These are phyloP conservation scores for Cordyceps militaris DNA, from an alignment of 2,329 filamentous ascomycete genomes.

Conservation along the genomic window DNA sequence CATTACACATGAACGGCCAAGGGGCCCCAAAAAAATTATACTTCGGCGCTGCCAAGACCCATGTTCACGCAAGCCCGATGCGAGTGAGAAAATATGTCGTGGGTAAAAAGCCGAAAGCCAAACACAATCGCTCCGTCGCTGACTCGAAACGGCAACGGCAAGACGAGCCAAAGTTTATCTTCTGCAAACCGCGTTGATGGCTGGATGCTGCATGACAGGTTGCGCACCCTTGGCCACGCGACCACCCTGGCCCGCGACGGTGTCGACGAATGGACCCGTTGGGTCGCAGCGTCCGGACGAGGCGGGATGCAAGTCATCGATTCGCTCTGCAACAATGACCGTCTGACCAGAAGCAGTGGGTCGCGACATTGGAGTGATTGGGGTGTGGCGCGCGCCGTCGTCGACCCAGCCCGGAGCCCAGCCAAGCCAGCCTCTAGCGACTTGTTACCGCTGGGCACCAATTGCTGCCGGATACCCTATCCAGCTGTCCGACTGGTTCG, in stretches of 20 bases:
- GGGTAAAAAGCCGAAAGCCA: slow-evolving; percentile 5
- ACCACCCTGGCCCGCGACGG: slow-evolving; percentile 1
- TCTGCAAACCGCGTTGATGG: not conserved
- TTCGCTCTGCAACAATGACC: slow-evolving; percentile 12
- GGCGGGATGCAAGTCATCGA: slow-evolving; percentile 13
- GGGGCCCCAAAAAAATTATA: not conserved
- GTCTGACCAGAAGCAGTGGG: slow-evolving; percentile 11
- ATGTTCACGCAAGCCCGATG: slow-evolving; percentile 7
- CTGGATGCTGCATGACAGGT: not conserved
- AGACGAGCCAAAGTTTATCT: not conserved
- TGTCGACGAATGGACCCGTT: slow-evolving; percentile 6
- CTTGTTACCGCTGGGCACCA: slow-evolving; percentile 1
- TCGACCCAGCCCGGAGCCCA: slow-evolving; percentile 4
- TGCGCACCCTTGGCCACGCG: slow-evolving; percentile 9
- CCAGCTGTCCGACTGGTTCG: slow-evolving; percentile 11
- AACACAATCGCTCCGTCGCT: slow-evolving; percentile 1
- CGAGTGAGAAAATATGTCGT: not conserved
- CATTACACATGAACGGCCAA: no score
- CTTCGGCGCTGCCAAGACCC: slow-evolving; percentile 3
- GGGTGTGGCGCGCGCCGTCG: slow-evolving; percentile 6
- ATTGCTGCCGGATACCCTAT: not conserved
- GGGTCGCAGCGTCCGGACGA: slow-evolving; percentile 6
- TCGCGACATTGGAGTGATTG: slow-evolving; percentile 4
- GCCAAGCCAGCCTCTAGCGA: not conserved
- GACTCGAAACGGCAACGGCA: slow-evolving; percentile 4